Evolutionary conservation across 306 rosid genomes (phyloP).

Genomic region (Inga leiocalycina): DNA sequence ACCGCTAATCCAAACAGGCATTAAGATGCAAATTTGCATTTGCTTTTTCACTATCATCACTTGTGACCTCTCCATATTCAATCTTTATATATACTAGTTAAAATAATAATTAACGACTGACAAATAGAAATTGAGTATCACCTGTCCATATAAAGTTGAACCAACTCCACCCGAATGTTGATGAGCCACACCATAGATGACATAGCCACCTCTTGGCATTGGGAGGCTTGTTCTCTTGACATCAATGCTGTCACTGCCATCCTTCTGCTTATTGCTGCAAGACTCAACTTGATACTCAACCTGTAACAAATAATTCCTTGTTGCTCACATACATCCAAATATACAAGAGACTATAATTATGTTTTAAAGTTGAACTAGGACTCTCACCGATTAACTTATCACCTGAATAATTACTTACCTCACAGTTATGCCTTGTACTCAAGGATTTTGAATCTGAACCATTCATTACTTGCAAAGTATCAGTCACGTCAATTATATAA

Average conservation of each 20-base stretch:
- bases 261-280: conserved; percentile 34
- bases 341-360: background rate
- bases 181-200: conserved; percentile 80
- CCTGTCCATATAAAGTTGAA: conserved; percentile 71
- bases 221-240: conserved; percentile 40
- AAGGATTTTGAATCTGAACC: conserved; percentile 20
- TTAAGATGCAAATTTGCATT: background rate
- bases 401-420: conserved; percentile 40
- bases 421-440: conserved; percentile 46
- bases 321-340: background rate
- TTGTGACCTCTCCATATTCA: background rate
- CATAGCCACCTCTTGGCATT: conserved; percentile 54
- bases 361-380: background rate
- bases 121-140: conserved; percentile 8
- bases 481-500: conserved; percentile 72
- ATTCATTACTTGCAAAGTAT: conserved; percentile 36
- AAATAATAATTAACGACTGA: background rate
- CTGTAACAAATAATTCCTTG: conserved; percentile 38
- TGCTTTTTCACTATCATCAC: background rate
- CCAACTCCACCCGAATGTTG: conserved; percentile 79
- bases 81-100: background rate
- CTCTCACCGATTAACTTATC: background rate
- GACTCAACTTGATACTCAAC: conserved; percentile 60
- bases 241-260: conserved; percentile 37
- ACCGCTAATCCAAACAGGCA: no score